Conservation (phyloP, 2,329 filamentous ascomycete genomes). For the Apiospora saccharicola region DNA sequence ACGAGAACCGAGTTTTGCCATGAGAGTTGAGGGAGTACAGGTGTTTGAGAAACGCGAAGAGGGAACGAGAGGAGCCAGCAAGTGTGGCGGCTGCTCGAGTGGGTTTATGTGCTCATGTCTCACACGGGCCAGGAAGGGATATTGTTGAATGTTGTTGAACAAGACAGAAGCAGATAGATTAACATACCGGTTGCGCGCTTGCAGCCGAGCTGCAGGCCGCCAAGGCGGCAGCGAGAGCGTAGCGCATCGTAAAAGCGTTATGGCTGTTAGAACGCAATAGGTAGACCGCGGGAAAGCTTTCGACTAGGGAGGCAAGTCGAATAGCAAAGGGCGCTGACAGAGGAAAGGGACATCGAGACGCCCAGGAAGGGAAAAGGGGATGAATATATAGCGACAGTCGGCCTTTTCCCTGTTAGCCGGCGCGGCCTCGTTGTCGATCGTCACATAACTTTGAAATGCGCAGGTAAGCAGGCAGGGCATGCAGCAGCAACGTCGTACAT, state of each 20-base stretch:
- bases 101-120: constrained; percentile 11
- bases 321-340: neutral
- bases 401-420: neutral
- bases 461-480: constrained; percentile 12
- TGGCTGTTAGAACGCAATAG: neutral
- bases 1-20: neutral
- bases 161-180: neutral
- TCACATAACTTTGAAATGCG: constrained; percentile 13
- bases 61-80: neutral
- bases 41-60: neutral
- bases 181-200: constrained; percentile 26
- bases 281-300: neutral
- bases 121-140: neutral
- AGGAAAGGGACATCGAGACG: neutral
- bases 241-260: constrained; percentile 10
- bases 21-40: neutral
- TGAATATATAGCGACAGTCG: neutral
- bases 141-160: neutral
- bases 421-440: constrained; percentile 5
- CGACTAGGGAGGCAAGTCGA: constrained; percentile 4
- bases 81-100: neutral
- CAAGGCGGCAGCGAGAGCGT: constrained; percentile 21
- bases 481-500: constrained; percentile 5
- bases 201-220: constrained; percentile 29
- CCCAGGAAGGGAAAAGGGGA: neutral